Evolutionary conservation across 768 basidiomycete genomes (phyloP).

Genomic region (Tricholoma bakamatsutake): DNA sequence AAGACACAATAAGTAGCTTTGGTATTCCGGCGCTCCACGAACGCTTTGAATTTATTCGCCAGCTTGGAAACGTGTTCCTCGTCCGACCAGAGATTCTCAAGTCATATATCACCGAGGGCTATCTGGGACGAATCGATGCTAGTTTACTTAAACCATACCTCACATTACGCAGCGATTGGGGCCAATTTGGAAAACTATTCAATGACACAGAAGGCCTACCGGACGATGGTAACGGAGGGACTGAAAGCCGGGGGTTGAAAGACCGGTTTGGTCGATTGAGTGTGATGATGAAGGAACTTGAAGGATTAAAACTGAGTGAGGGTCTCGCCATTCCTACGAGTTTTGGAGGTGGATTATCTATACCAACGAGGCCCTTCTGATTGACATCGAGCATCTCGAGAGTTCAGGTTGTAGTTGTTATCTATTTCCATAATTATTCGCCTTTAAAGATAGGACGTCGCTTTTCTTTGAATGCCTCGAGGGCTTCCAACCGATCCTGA

Average conservation of each 20-base stretch:
- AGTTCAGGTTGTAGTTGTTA: conserved; percentile 14
- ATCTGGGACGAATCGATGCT: conserved; percentile 88
- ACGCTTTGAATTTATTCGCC: conserved; percentile 96
- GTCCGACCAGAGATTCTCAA: conserved; percentile 93
- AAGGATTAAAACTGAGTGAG: conserved; percentile 57
- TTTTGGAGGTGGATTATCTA: conserved; percentile 49
- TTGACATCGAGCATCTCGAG: conserved; percentile 12
- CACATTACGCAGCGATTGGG: conserved; percentile 87
- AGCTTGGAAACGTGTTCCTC: conserved; percentile 95
- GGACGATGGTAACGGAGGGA: conserved; percentile 32
- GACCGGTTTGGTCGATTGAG: conserved; percentile 71
- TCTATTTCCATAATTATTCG: conserved; percentile 38
- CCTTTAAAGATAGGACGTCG: conserved; percentile 75
- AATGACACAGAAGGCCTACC: conserved; percentile 47
- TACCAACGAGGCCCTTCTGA: conserved; percentile 37
- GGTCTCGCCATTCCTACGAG: conserved; percentile 49
- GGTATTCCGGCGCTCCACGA: conserved; percentile 79
- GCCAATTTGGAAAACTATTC: conserved; percentile 77
- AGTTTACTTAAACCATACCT: conserved; percentile 86
- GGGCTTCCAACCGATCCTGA: conserved; percentile 76
- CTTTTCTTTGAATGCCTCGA: conserved; percentile 84
- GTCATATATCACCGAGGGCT: conserved; percentile 91
- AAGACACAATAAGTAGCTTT: conserved; percentile 84
- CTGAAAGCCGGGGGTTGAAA: conserved; percentile 44
- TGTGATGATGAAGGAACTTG: conserved; percentile 85